Evolutionary conservation across 2,329 filamentous ascomycete species (phyloP), one percentile per base, ranked within the genome.

Genomic region (Ceratocystis smalleyi): DNA sequence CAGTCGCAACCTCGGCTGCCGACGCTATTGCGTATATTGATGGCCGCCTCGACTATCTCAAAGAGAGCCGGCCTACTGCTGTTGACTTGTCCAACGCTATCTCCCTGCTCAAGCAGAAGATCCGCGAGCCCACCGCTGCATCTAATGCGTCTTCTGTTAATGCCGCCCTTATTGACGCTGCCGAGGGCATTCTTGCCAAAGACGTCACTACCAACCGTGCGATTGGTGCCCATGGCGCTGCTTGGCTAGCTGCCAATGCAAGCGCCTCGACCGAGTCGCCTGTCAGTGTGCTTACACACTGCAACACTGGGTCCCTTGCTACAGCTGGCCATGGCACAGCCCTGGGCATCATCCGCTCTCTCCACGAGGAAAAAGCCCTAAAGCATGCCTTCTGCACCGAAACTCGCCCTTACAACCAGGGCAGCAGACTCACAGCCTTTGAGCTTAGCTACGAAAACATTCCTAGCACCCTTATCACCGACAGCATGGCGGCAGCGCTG

Each of bases 271-370:
- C 75, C 68, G 73, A 80, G 68, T 35, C 64, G 10, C 70, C 78
- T 75, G 69, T 96, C 59, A 89, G 89, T n/a, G 86, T 99, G 54
- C 77, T 99, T 69, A 99, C 94, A 10, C 95, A 99, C 75, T 99
- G 94, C 79, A 99, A 99, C 74, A 99, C 94, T 24, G 94, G 94
- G 32, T 96, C 92, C 22, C 84, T 99, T 43, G 94, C 94, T 30
- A 99, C 94, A 1, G 95, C 94, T 17, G 94, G 94, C n/a, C 95
- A 97, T 72, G 94, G 94, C 62, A 99, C 94, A 10, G 94, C 94
- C 0, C 79, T 99, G 2, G 94, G 94, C 24, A 94, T 99, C 61
- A 91, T 99, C 69, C 88, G 94, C 65, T 89, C 88, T 3, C 79
- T 99, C 4, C 83, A 89, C 71, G 75, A 82, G 12, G 79, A 79